phyloP scores from a whole-genome alignment of 1,139 yeast species.

The Citeromyces hawaiiensis region DNA sequence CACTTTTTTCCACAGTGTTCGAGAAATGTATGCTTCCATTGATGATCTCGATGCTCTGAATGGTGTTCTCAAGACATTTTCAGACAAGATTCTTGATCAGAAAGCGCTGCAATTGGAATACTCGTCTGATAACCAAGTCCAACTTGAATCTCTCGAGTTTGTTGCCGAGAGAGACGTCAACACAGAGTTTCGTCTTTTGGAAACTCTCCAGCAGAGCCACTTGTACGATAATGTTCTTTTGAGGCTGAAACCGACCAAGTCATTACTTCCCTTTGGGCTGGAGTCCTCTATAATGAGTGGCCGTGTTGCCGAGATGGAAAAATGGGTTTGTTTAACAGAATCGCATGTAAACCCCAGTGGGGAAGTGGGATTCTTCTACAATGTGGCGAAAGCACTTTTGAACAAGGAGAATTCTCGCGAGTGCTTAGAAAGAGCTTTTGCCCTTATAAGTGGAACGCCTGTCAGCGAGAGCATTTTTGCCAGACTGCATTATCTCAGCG shows the following conservation, averaged over 20 bases:
- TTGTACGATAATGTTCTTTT: conserved; percentile 30
- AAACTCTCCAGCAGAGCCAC: conserved; percentile 45
- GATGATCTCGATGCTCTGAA: conserved; percentile 87
- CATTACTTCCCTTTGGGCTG: conserved; percentile 56
- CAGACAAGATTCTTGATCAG: conserved; percentile 55
- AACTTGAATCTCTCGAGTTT: conserved; percentile 75
- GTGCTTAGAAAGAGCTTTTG: conserved; percentile 37
- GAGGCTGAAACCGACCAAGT: conserved; percentile 21
- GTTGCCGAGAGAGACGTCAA: conserved; percentile 28
- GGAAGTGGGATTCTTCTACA: conserved; percentile 18
- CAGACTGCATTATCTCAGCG: not conserved
- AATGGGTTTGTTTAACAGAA: conserved; percentile 42
- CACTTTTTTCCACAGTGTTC: conserved; percentile 41
- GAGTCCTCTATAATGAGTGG: conserved; percentile 67
- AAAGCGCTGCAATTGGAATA: conserved; percentile 73
- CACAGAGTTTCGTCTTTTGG: conserved; percentile 26
- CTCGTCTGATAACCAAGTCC: conserved; percentile 78
- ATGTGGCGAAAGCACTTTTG: conserved; percentile 49
- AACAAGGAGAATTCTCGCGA: conserved; percentile 19
- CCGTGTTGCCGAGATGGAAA: conserved; percentile 30
- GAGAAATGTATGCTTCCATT: conserved; percentile 71
- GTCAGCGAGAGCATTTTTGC: not conserved
- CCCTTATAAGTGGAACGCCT: conserved; percentile 10
- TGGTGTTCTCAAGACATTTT: conserved; percentile 68
- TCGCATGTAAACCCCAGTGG: conserved; percentile 20